Evolutionary conservation across 768 basidiomycete genomes (phyloP), one percentile per base, ranked within the genome.

Genomic region (Termitomyces sp.): DNA sequence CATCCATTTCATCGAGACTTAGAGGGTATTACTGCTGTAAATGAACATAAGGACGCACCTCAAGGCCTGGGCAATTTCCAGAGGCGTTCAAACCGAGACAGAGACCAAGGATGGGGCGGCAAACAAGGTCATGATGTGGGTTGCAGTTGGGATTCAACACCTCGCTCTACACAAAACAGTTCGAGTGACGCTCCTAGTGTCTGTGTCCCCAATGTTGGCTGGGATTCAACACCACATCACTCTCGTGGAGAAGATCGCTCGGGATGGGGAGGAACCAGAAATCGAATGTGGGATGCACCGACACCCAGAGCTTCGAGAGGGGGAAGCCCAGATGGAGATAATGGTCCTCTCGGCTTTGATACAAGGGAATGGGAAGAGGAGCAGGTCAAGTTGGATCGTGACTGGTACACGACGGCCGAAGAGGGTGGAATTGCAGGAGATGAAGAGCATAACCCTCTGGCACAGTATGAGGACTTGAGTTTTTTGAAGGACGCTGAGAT

Each of bases 321-420:
- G 3, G 81, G 76, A 0, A 90, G 88, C 58, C 84, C 86, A 6
- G 88, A 90, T 43, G 84, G 77, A 44, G 86, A 86, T 31, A 86
- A 82, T 48, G 80, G 73, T 23, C 79, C 80, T 13, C 70, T 83
- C 18, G 84, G 81, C 7, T 69, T 95, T 27, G 89, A 94, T 65
- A 77, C 81, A 41, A 78, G 89, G 47, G 96, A 97, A 64, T 99
- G 96, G 97, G 97, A 98, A 69, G 96, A 98, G 63, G 97, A 98
- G 68, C 94, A 97, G 68, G 80, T 94, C 12, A 80, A 80, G 56
- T 66, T 98, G 64, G 97, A 99, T 69, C 78, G 97, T 25, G 94
- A 98, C 64, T 99, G 97, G 97, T 99, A 98, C 66, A 87, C 84
- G 50, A 88, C 89, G 42, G 91, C 90, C 22, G 96, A 94, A 64